phyloP scores from a whole-genome alignment of 148 eudicot species.

The Bassia scoparia region DNA sequence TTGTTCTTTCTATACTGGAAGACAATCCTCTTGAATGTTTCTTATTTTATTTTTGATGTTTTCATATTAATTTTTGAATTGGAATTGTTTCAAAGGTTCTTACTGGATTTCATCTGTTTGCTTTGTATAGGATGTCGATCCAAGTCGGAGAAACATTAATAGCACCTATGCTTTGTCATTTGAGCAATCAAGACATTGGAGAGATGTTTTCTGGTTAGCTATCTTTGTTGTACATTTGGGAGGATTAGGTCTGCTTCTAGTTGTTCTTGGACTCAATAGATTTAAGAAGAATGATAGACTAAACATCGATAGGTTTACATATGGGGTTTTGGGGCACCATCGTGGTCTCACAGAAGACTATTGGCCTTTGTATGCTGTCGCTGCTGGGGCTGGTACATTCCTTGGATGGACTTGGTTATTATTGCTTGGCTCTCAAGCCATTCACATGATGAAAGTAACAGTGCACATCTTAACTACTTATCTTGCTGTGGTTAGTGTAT shows the following conservation, averaged over 20 bases:
- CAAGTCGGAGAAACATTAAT: conserved; percentile 39
- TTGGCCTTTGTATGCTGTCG: conserved; percentile 93
- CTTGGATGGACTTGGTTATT: conserved; percentile 86
- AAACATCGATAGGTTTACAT: conserved; percentile 64
- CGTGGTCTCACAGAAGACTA: conserved; percentile 80
- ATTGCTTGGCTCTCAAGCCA: conserved; percentile 75
- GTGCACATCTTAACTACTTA: conserved; percentile 90
- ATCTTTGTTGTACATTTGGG: conserved; percentile 67
- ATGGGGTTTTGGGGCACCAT: conserved; percentile 46
- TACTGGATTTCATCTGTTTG: conserved; percentile 5
- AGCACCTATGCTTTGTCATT: conserved; percentile 44
- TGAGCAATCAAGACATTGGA: conserved; percentile 75
- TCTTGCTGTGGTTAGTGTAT: conserved; percentile 84
- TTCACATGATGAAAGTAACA: conserved; percentile 78
- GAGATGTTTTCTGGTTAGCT: conserved; percentile 82
- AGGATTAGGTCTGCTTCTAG: conserved; percentile 55
- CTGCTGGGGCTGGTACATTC: conserved; percentile 76
- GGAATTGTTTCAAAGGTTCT: background rate
- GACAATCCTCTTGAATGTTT: background rate
- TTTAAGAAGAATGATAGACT: conserved; percentile 73
- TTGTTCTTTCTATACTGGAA: background rate
- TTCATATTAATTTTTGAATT: background rate
- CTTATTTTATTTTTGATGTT: background rate
- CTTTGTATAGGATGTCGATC: conserved; percentile 46
- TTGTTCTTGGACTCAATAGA: conserved; percentile 77